Percentiles rank a stretch among this genome's conserved stretches.
Conservation (phyloP, 163 green algal species). For the Chloromonas sp. region DNA sequence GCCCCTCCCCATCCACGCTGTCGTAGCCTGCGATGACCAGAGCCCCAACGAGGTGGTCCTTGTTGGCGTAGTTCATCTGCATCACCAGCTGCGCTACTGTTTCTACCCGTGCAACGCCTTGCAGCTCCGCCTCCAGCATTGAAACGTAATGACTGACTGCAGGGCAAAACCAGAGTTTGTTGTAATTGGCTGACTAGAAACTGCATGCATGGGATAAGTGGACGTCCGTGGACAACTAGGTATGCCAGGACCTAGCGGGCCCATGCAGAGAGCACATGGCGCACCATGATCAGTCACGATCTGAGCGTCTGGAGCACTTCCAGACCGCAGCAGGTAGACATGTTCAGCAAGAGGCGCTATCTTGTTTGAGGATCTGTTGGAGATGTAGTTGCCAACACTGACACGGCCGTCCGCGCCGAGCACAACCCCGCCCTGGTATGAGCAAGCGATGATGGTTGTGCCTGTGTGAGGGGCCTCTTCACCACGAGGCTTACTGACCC, state of each 20-base stretch:
- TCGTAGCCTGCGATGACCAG: constrained; percentile 90
- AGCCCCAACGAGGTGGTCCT: constrained; percentile 76
- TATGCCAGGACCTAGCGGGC: background rate
- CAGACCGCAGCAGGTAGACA: constrained; percentile 82
- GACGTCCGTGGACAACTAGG: too few species aligned
- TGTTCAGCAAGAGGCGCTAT: constrained; percentile 78
- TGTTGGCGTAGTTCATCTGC: constrained; percentile 93
- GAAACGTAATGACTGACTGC: constrained; percentile 76
- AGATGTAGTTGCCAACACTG: constrained; percentile 89
- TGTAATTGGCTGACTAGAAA: too few species aligned
- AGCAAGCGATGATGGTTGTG: constrained; percentile 91
- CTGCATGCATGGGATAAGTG: too few species aligned
- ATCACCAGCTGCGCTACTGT: constrained; percentile 73
- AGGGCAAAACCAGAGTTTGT: background rate
- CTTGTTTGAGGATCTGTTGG: constrained; percentile 93
- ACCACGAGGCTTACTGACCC: background rate
- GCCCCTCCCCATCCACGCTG: constrained; percentile 55
- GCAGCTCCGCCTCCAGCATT: constrained; percentile 61
- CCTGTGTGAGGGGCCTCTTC: constrained; percentile 49
- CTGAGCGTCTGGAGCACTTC: constrained; percentile 86
- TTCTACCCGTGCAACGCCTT: constrained; percentile 52
- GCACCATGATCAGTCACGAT: constrained; percentile 81
- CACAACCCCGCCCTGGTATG: constrained; percentile 85
- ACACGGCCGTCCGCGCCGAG: constrained; percentile 87
- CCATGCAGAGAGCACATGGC: background rate